Base-by-base conservation (phyloP, 73 alveolate species). In the Uronychia setigera region DNA sequence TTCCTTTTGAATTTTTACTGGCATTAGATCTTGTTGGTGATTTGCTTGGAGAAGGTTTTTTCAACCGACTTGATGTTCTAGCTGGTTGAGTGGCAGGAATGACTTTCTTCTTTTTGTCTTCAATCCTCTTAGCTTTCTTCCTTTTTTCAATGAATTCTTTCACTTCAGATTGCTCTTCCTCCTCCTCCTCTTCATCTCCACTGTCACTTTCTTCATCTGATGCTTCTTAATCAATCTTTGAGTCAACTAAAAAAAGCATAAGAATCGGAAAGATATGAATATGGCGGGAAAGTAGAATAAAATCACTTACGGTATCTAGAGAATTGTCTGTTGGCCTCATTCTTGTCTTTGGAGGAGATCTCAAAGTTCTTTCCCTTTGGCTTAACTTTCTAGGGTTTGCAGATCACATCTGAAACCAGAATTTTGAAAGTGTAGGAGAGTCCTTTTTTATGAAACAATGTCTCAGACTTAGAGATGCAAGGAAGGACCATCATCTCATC, bases 161-260 rank as follows among this genome's bases (percentile, higher is more conserved):
- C 1, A 9, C 26, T 19, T 77, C 32, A 29, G 83, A 27, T 77
- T 74, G 32, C n/a, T 27, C 67, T 31, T 29, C 57, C 29, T 31
- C 60, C 32, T 80, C 67, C 35, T 80, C 58, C 31, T 35, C 80
- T 31, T 80, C 87, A 59, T n/a, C 34, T 26, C 58, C 87, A 0
- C 58, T 80, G 14, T 80, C 87, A 19, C 1, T 27, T 19, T 1
- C 30, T 29, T 79, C 77, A 1, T 33, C 76, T 31, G 30, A 1
- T 34, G 67, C 5, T 19, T 46, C 67, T 11, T 46, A 5, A 46
- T 46, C 67, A 5, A 11, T 5, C 67, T 46, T 46, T 46, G 19
- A 19, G 19, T 46, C 67, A 5, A 46, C 59, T 80, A 59, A 58
- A 57, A 9, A 27, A n/a, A n/a, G n/a, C n/a, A n/a, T n/a, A n/a